Evolutionary conservation across 2,329 filamentous ascomycete species (phyloP), one percentile per base, ranked within the genome.

Genomic region (Scedosporium boydii): DNA sequence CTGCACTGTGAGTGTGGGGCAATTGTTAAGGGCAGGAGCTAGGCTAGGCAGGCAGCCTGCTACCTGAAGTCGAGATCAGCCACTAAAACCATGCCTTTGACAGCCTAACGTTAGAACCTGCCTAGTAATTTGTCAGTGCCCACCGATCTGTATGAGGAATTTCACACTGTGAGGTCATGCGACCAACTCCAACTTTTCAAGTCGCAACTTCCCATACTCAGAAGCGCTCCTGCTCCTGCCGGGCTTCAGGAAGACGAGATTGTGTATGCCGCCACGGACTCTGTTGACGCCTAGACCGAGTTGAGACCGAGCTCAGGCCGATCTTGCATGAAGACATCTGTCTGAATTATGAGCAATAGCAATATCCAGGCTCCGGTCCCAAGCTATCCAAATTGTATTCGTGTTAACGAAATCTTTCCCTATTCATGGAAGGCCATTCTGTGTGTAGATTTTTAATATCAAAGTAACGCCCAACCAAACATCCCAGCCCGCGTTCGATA

Each of bases 121-220:
- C 34, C 34, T 12, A 38, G 34, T 38, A 38, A 38, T 38, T 38
- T 38, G 34, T 38, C 34, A 38, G 34, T 38, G 9, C 34, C 44
- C 16, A 27, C 44, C 51, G n/a, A 23, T 55, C 23, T 5, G 3
- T 23, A 23, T 21, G 44, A 48, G 2, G 16, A 6, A 21, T 48
- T 26, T 61, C 60, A 42, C 60, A 62, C 60, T 62, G 60, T 62
- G 60, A 21, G 60, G 60, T 62, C 60, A 62, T 62, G 60, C 53
- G 60, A 58, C 60, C 60, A 46, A 34, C 29, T 44, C 27, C 16
- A 55, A 41, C 48, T 61, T 61, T 61, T 55, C 51, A 55, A 27
- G 51, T 55, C 23, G 51, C 48, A 56, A 27, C 38, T 48, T 42
- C 55, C 23, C 21, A 3, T 5, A 12, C 23, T 55, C 6, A 27